Evolutionary conservation across 177 flowering plant species (phyloP), one percentile per base, ranked within the genome.

Genomic region (Telopea speciosissima): DNA sequence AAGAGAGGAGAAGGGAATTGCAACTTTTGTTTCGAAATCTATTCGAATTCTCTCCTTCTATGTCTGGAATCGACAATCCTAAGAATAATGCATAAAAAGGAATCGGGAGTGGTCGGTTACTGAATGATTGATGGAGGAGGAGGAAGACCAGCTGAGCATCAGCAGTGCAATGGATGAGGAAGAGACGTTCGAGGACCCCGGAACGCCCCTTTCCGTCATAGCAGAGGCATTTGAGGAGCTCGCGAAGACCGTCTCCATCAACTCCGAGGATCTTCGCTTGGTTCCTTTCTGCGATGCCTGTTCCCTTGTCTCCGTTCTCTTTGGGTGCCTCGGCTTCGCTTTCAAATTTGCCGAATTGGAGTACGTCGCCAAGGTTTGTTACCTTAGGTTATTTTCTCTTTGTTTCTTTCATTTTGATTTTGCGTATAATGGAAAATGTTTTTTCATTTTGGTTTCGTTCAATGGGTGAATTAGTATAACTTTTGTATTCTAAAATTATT

Each of bases 281-380:
- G 72, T 72, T 26, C 78, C 82, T 2, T 86, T 93, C 74, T 84
- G 88, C 26, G 73, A 81, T 0, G 91, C 97, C 0, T 87, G 92
- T 72, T 81, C 88, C 68, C 81, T 74, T 58, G 89, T 91, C 54
- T 85, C 96, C 62, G 82, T 84, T 52, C 86, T 93, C 68, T 91
- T 93, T 70, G 79, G 82, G 14, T 86, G 81, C 76, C 88, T 93
- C 21, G 98, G 98, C 66, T 61, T 89, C 22, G 97, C 98, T 65
- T 93, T 91, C 82, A 91, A 90, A 72, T 93, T 93, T 71, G 98
- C 98, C 10, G 93, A 91, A 76, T 24, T 81, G 72, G 97, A 91
- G 76, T 93, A 83, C 73, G 76, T 76, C 63, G 67, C 89, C 71
- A 93, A 91, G 97, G 93, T 89, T 60, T 22, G 66, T 24, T 59